phyloP scores from a whole-genome alignment of 2,329 filamentous ascomycete species.

The Cladosporium phlei region DNA sequence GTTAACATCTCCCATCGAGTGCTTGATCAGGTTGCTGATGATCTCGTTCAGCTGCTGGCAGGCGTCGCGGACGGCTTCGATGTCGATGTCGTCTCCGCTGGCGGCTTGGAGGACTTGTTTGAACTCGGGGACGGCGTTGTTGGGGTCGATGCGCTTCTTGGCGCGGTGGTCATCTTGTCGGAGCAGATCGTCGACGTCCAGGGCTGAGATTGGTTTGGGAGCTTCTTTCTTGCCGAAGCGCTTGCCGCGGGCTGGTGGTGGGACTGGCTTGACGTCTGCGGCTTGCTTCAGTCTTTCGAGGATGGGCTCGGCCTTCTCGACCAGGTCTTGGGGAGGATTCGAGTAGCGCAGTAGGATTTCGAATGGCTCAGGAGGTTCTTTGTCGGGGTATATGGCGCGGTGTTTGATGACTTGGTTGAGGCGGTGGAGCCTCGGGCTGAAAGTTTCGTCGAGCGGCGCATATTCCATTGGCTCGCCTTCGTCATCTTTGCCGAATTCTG shows the following conservation, averaged over 20 bases:
- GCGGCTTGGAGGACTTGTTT: slow-evolving; percentile 67
- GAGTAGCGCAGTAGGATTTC: slow-evolving; percentile 68
- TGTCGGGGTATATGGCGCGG: slow-evolving; percentile 69
- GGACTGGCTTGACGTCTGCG: slow-evolving; percentile 73
- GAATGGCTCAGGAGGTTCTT: slow-evolving; percentile 57
- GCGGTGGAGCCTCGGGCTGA: slow-evolving; percentile 79
- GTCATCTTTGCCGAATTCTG: slow-evolving; percentile 65
- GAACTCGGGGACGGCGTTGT: slow-evolving; percentile 87
- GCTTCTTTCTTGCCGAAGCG: slow-evolving; percentile 54
- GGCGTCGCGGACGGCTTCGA: slow-evolving; percentile 61
- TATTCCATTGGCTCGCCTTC: slow-evolving; percentile 66
- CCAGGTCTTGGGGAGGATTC: slow-evolving; percentile 62
- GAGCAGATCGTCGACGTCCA: slow-evolving; percentile 82
- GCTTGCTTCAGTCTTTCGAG: slow-evolving; percentile 62
- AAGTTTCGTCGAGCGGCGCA: slow-evolving; percentile 73
- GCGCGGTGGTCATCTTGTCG: slow-evolving; percentile 45
- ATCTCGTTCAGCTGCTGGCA: slow-evolving; percentile 70
- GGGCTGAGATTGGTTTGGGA: slow-evolving; percentile 79
- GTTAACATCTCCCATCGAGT: slow-evolving; percentile 69
- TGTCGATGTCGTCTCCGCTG: slow-evolving; percentile 43
- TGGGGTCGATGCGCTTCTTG: slow-evolving; percentile 52
- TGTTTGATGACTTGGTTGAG: slow-evolving; percentile 80
- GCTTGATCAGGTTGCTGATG: slow-evolving; percentile 62
- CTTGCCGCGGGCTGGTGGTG: slow-evolving; percentile 48
- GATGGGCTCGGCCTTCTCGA: slow-evolving; percentile 52